A percentile compares a stretch with the other conserved stretches of the same genome.
Evolutionary conservation across 169 alveolate genomes (phyloP).

Genomic region (Besnoitia besnoiti): DNA sequence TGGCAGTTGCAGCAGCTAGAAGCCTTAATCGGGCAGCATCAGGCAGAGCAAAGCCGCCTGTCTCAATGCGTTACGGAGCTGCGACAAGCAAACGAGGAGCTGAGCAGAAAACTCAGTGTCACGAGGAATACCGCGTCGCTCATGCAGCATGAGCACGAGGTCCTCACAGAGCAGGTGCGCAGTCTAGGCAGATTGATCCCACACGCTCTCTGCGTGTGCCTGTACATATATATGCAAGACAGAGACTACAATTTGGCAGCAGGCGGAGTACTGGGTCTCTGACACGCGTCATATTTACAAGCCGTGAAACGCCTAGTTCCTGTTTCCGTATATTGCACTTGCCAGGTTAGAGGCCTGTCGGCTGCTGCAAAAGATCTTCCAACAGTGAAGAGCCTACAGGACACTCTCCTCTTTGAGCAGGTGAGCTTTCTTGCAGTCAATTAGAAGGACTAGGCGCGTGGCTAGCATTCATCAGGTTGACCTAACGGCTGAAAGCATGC

Average conservation of each 20-base stretch:
- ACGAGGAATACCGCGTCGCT: constrained; percentile 12
- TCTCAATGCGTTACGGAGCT: constrained; percentile 21
- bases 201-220: background rate
- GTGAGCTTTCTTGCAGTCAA: background rate
- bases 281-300: no score
- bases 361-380: constrained; percentile 34
- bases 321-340: background rate
- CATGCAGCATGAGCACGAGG: constrained; percentile 47
- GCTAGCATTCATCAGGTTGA: no score
- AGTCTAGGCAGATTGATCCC: background rate
- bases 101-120: constrained; percentile 31
- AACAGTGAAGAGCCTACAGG: constrained; percentile 41
- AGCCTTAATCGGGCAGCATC: constrained; percentile 30
- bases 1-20: constrained; percentile 37
- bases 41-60: constrained; percentile 35
- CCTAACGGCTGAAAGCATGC: no score
- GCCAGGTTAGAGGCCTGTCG: constrained; percentile 47
- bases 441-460: no score
- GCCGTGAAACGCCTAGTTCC: background rate
- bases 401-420: constrained; percentile 27
- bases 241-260: background rate
- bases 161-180: constrained; percentile 50
- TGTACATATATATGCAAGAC: background rate
- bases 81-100: constrained; percentile 11
- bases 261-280: no score